Evolutionary conservation across 306 rosid species (phyloP).

Genomic region (Ormosia emarginata): DNA sequence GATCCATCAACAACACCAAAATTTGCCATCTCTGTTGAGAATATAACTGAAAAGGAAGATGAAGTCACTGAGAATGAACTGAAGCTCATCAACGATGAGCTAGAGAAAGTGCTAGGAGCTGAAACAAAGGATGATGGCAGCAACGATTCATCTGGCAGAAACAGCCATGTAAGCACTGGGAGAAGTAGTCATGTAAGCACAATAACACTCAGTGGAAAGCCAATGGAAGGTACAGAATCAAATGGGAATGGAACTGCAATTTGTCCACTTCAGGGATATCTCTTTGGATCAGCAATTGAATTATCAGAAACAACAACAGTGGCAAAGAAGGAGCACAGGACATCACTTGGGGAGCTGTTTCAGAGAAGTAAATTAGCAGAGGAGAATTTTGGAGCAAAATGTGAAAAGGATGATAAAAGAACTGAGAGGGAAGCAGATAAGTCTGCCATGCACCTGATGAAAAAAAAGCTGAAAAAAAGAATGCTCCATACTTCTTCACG

Average conservation of each 20-base stretch:
- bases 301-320: constrained; percentile 58
- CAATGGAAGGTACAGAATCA: constrained; percentile 44
- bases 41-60: constrained; percentile 72
- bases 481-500: constrained; percentile 57
- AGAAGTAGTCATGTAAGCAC: constrained; percentile 76
- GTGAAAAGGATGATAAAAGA: constrained; percentile 48
- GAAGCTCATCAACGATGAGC: constrained; percentile 68
- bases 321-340: constrained; percentile 71
- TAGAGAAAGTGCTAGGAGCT: constrained; percentile 73
- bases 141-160: constrained; percentile 63
- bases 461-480: constrained; percentile 66
- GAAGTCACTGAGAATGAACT: constrained; percentile 77
- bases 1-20: constrained; percentile 75
- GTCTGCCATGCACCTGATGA: constrained; percentile 66
- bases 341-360: constrained; percentile 84
- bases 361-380: constrained; percentile 65
- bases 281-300: constrained; percentile 73
- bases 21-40: constrained; percentile 62
- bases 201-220: constrained; percentile 65
- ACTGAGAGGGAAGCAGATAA: constrained; percentile 53
- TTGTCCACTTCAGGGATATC: constrained; percentile 83
- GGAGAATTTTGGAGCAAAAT: constrained; percentile 49
- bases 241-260: constrained; percentile 46
- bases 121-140: constrained; percentile 50
- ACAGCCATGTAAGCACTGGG: constrained; percentile 72